phyloP scores from a whole-genome alignment of 805 yeast genomes.

The Groenewaldozyma tartarivorans region DNA sequence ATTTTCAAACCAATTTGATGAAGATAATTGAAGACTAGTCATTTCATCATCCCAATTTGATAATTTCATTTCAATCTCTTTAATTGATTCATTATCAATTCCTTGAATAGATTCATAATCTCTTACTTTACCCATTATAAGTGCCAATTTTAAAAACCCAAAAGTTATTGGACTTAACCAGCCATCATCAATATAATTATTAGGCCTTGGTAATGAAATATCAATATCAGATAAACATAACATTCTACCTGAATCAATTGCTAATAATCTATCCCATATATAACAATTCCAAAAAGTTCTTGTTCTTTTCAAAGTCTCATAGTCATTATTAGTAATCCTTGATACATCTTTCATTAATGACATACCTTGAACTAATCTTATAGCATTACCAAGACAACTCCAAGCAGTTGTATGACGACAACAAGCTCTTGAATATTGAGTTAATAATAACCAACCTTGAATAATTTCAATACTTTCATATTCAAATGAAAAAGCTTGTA shows the following conservation, averaged over 20 bases:
- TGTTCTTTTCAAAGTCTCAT: conserved; percentile 38
- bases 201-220: conserved; percentile 16
- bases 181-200: conserved; percentile 28
- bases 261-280: conserved; percentile 42
- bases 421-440: conserved; percentile 35
- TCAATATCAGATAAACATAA: conserved; percentile 30
- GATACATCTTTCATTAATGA: conserved; percentile 27
- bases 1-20: too few relatives aligned
- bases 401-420: conserved; percentile 37
- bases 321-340: conserved; percentile 10
- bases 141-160: conserved; percentile 15
- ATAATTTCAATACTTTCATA: conserved; percentile 45
- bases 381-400: conserved; percentile 35
- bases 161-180: conserved; percentile 33
- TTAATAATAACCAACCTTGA: conserved; percentile 40
- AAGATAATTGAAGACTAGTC: background rate
- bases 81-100: background rate
- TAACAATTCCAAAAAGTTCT: conserved; percentile 47
- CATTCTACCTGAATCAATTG: conserved; percentile 41
- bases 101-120: background rate
- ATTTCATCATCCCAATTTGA: background rate
- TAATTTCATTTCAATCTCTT: background rate
- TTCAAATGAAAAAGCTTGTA: conserved; percentile 35
- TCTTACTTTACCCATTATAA: background rate
- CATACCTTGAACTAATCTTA: conserved; percentile 37